Percentiles rank a stretch among this genome's conserved stretches.
Evolutionary conservation across 169 alveolate genomes (phyloP).

Genomic region (Plasmodium yoelii): DNA sequence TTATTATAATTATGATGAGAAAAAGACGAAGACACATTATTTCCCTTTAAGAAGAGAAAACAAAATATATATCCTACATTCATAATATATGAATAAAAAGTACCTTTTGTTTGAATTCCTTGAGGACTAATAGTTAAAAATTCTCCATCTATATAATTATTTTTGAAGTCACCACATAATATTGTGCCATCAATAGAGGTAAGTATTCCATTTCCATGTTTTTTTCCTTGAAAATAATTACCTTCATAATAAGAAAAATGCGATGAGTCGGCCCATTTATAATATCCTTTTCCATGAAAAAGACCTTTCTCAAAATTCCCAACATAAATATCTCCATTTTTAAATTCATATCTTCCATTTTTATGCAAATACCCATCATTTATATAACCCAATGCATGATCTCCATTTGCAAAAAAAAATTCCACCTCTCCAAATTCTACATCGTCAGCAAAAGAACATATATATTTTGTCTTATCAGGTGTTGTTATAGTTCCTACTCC

Average conservation of each 20-base stretch:
- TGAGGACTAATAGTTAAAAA: slow-evolving; percentile 62
- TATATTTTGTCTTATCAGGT: slow-evolving; percentile 44
- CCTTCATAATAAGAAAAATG: slow-evolving; percentile 59
- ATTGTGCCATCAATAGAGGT: slow-evolving; percentile 80
- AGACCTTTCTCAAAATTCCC: slow-evolving; percentile 77
- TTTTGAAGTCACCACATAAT: slow-evolving; percentile 81
- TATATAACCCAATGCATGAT: slow-evolving; percentile 61
- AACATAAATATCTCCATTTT: slow-evolving; percentile 80
- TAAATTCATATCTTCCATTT: slow-evolving; percentile 79
- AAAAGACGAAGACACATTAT: no score
- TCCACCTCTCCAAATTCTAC: slow-evolving; percentile 62
- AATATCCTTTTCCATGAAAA: slow-evolving; percentile 80
- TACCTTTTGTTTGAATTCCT: slow-evolving; percentile 64
- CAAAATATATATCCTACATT: neutral
- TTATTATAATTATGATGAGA: no score
- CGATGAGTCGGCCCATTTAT: slow-evolving; percentile 49
- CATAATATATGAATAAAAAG: neutral
- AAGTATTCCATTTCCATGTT: slow-evolving; percentile 83
- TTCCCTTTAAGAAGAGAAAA: neutral
- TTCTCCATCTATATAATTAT: slow-evolving; percentile 72
- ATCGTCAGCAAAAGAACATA: slow-evolving; percentile 31
- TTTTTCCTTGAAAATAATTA: slow-evolving; percentile 80
- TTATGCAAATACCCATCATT: slow-evolving; percentile 69
- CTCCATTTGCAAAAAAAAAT: slow-evolving; percentile 69
- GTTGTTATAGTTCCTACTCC: slow-evolving; percentile 47